Evolutionary conservation across 1,284 basidiomycete species (phyloP).

Genomic region (Fistulina hepatica): DNA sequence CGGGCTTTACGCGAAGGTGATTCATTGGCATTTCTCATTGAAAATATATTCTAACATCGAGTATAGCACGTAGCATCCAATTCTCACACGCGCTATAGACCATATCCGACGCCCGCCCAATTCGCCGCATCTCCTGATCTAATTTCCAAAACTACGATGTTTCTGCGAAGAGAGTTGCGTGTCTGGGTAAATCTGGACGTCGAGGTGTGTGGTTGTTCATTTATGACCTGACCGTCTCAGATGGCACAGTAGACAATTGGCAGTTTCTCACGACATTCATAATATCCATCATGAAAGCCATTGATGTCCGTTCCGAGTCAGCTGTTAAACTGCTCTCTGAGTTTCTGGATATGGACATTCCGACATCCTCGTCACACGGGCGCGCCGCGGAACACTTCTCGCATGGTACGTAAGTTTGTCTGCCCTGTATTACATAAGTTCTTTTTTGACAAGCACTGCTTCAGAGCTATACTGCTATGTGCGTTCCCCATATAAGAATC

Average conservation of each 20-base stretch:
- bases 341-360: slow-evolving; percentile 68
- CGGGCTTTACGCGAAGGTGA: slow-evolving; percentile 70
- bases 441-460: slow-evolving; percentile 2
- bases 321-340: slow-evolving; percentile 74
- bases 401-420: slow-evolving; percentile 49
- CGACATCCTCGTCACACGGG: too few relatives aligned
- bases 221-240: slow-evolving; percentile 1
- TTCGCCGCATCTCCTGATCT: slow-evolving; percentile 65
- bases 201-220: slow-evolving; percentile 41
- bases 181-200: slow-evolving; percentile 79
- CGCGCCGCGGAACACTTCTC: slow-evolving; percentile 87
- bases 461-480: slow-evolving; percentile 78
- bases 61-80: slow-evolving; percentile 79
- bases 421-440: not conserved
- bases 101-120: slow-evolving; percentile 71
- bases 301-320: slow-evolving; percentile 81
- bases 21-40: slow-evolving; percentile 16
- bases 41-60: slow-evolving; percentile 9
- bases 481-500: slow-evolving; percentile 73
- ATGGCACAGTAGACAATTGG: slow-evolving; percentile 8
- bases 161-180: slow-evolving; percentile 73
- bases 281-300: slow-evolving; percentile 73
- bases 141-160: slow-evolving; percentile 63
- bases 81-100: slow-evolving; percentile 66
- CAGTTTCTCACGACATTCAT: slow-evolving; percentile 72